Conservation (phyloP, 371 early-diverging fungal genomes). For the Zychaea mexicana region DNA sequence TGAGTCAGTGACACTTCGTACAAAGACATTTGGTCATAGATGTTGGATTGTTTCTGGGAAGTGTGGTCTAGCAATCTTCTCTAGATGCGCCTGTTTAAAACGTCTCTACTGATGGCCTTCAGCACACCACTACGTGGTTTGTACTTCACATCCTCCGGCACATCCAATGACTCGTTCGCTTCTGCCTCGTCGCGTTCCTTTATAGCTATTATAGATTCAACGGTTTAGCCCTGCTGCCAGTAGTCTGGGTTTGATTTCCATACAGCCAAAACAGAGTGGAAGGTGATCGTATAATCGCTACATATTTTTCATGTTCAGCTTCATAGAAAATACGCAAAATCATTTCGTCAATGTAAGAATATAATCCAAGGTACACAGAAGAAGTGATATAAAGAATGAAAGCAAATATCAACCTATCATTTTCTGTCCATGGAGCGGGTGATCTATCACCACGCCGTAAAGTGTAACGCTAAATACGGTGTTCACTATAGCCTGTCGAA, state of each 20-base stretch:
- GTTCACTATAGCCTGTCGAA: conserved; percentile 36
- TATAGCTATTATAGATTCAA: not conserved
- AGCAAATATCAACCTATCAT: conserved; percentile 12
- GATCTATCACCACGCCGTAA: conserved; percentile 67
- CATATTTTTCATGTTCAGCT: not conserved
- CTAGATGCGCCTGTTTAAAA: no score
- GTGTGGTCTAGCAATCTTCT: no score
- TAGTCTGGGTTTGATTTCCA: conserved; percentile 1
- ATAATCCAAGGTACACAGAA: no score
- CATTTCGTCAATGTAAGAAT: not conserved
- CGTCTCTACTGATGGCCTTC: no score
- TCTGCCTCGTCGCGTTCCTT: not conserved
- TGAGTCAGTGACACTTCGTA: no score
- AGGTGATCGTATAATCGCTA: conserved; percentile 1
- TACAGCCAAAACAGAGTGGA: not conserved
- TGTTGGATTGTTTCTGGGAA: no score
- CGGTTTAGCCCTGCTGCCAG: not conserved
- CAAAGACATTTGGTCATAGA: no score
- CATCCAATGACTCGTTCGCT: not conserved
- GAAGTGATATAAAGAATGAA: no score
- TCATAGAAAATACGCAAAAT: not conserved
- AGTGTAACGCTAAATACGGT: conserved; percentile 53
- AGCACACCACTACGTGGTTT: no score
- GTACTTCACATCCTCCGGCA: not conserved
- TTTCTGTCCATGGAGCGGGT: conserved; percentile 67